These are phyloP conservation scores for Fusarium setosum DNA, from an alignment of 2,329 filamentous ascomycete genomes.

Conservation along the genomic window DNA sequence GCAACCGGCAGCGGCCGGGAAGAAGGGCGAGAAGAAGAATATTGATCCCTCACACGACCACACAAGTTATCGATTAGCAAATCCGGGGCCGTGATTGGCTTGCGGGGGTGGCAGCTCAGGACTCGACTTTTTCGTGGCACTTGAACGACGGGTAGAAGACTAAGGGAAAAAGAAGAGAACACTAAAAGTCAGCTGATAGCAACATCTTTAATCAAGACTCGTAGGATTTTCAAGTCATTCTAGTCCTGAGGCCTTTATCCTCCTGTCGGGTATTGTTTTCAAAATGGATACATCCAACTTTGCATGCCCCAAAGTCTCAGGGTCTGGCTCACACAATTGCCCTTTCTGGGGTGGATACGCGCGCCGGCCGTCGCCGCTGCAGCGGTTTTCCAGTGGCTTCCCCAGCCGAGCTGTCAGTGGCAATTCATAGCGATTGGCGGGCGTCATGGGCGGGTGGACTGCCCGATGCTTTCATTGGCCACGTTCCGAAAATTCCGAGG, in stretches of 20 bases:
- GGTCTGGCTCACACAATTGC: not conserved
- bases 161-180: constrained; percentile 1
- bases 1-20: constrained; percentile 22
- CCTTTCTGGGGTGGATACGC: not conserved
- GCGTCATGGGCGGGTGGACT: not conserved
- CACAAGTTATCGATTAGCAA: constrained; percentile 40
- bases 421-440: constrained; percentile 24
- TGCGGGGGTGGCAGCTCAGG: constrained; percentile 19
- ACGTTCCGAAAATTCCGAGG: constrained; percentile 32
- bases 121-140: no score
- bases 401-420: constrained; percentile 13
- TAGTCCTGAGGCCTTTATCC: no score
- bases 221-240: no score
- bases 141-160: no score
- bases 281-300: no score
- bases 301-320: no score
- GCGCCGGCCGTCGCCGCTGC: constrained; percentile 23
- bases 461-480: constrained; percentile 12
- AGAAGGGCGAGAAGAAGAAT: constrained; percentile 9
- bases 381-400: constrained; percentile 18
- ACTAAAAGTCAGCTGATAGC: no score
- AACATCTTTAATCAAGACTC: no score
- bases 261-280: no score
- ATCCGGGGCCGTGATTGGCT: constrained; percentile 42
- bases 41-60: constrained; percentile 23